Evolutionary conservation across 1,284 basidiomycete genomes (phyloP).

Genomic region (Xanthoconium separans): DNA sequence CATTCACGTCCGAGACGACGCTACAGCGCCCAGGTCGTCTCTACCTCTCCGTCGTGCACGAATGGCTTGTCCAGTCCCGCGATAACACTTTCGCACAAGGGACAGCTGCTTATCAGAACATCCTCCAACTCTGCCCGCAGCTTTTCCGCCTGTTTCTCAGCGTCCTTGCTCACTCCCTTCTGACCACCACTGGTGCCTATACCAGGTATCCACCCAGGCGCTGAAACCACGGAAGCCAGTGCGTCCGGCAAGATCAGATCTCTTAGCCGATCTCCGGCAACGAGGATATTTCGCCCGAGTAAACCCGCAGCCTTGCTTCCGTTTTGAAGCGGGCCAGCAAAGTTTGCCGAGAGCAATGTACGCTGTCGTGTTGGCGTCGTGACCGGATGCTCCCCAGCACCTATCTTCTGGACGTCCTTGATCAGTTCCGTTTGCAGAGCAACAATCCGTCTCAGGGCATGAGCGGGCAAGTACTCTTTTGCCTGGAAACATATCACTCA

Average conservation of each 20-base stretch:
- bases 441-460: conserved; percentile 80
- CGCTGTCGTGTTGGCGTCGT: conserved; percentile 51
- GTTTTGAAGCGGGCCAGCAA: conserved; percentile 56
- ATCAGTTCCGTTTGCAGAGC: conserved; percentile 81
- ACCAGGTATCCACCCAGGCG: conserved; percentile 66
- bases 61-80: conserved; percentile 86
- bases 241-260: conserved; percentile 93
- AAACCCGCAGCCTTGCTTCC: conserved; percentile 60
- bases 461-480: conserved; percentile 84
- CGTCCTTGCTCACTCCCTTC: conserved; percentile 51
- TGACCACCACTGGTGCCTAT: conserved; percentile 47
- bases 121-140: conserved; percentile 83
- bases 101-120: conserved; percentile 83
- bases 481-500: conserved; percentile 51
- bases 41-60: conserved; percentile 76
- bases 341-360: conserved; percentile 71
- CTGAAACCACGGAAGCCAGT: conserved; percentile 69
- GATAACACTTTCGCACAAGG: conserved; percentile 87
- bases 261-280: conserved; percentile 84
- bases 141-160: conserved; percentile 63
- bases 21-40: conserved; percentile 80
- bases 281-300: conserved; percentile 78
- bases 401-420: conserved; percentile 45
- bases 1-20: not conserved
- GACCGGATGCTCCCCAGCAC: conserved; percentile 34